Percentiles rank a stretch among this genome's conserved stretches.
Conservation (phyloP, 2,329 filamentous ascomycete genomes). For the Fusarium hainanense region DNA sequence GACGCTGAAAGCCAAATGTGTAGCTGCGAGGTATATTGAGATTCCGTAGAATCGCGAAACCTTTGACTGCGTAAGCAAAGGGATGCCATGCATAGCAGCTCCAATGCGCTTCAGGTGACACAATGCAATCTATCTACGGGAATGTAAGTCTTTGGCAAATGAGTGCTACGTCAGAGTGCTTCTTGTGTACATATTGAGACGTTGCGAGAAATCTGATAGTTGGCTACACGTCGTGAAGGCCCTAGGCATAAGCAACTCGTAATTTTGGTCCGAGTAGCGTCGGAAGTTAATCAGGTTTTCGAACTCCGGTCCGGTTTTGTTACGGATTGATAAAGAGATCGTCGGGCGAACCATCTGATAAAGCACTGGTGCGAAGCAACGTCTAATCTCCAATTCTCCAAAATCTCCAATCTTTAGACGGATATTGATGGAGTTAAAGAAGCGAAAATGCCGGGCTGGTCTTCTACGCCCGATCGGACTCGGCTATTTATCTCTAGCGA, state of each 20-base stretch:
- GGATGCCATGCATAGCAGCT: constrained; percentile 18
- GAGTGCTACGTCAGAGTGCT: constrained; percentile 14
- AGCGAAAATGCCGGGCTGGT: constrained; percentile 38
- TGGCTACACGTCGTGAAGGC: not conserved
- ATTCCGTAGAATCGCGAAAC: constrained; percentile 36
- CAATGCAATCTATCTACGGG: constrained; percentile 26
- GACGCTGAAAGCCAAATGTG: constrained; percentile 13
- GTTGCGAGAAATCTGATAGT: not conserved
- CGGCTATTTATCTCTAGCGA: constrained; percentile 32
- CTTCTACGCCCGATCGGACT: constrained; percentile 40
- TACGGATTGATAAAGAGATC: constrained; percentile 27
- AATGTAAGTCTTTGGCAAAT: constrained; percentile 11
- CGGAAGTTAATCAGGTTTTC: constrained; percentile 13
- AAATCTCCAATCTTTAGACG: constrained; percentile 12
- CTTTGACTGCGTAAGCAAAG: constrained; percentile 33
- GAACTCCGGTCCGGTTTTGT: not conserved
- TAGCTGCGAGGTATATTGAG: constrained; percentile 27
- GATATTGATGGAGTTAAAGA: constrained; percentile 30
- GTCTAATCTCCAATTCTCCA: constrained; percentile 23
- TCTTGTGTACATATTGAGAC: not conserved
- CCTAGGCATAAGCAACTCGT: constrained; percentile 12
- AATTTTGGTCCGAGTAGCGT: constrained; percentile 23
- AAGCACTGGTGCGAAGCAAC: not conserved
- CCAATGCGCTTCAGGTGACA: constrained; percentile 9
- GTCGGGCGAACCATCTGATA: constrained; percentile 8